Evolutionary conservation across 2,329 filamentous ascomycete species (phyloP).

Genomic region (Metarhizium rileyi): DNA sequence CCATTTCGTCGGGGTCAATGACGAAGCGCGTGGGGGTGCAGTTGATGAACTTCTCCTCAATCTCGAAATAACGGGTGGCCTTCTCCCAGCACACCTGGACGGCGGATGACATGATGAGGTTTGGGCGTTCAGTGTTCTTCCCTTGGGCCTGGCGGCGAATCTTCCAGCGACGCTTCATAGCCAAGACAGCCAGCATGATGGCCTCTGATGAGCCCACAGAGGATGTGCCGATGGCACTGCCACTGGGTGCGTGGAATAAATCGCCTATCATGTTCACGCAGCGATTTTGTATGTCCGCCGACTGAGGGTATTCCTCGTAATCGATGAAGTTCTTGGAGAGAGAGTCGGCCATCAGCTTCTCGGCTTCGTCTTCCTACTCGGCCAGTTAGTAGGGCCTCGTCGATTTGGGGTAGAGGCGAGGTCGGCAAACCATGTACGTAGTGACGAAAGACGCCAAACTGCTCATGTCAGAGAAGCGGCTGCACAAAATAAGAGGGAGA

Average conservation of each 20-base stretch:
- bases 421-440: slow-evolving; percentile 69
- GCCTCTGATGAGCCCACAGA: slow-evolving; percentile 85
- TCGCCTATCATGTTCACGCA: slow-evolving; percentile 86
- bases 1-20: slow-evolving; percentile 53
- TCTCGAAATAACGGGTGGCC: slow-evolving; percentile 78
- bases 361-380: slow-evolving; percentile 78
- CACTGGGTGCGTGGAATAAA: slow-evolving; percentile 71
- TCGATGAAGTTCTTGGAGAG: slow-evolving; percentile 95
- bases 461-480: not conserved
- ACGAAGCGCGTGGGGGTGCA: slow-evolving; percentile 53
- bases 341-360: slow-evolving; percentile 81
- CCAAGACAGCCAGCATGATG: slow-evolving; percentile 47
- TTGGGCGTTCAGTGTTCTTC: slow-evolving; percentile 71
- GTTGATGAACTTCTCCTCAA: slow-evolving; percentile 76
- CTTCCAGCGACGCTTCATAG: slow-evolving; percentile 58
- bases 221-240: slow-evolving; percentile 72
- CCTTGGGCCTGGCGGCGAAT: slow-evolving; percentile 75
- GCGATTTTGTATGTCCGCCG: slow-evolving; percentile 81
- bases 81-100: slow-evolving; percentile 99
- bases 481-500: not conserved
- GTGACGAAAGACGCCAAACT: slow-evolving; percentile 90
- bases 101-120: slow-evolving; percentile 91
- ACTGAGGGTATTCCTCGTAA: slow-evolving; percentile 76
- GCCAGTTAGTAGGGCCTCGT: not conserved
- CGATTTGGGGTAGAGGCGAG: slow-evolving; percentile 5